Conservation (phyloP, 768 basidiomycete species). For the Galerina sulciceps region DNA sequence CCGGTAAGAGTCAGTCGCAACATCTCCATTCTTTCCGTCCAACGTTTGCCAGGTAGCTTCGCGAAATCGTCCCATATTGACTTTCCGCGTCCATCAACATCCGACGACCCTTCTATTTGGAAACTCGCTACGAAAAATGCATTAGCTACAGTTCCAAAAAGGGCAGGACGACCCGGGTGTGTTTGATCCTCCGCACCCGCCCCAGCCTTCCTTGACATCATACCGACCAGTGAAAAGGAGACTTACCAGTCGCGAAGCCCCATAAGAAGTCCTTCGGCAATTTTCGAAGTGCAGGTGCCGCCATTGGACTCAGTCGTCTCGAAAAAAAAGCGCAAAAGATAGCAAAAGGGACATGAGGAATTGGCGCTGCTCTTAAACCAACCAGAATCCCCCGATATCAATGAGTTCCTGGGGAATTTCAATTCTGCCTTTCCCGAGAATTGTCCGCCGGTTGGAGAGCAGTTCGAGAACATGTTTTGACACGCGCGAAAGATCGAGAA, state of each 20-base stretch:
- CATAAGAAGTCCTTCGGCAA: conserved; percentile 67
- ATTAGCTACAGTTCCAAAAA: conserved; percentile 4
- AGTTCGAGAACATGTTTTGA: conserved; percentile 28
- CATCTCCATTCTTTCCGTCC: conserved; percentile 70
- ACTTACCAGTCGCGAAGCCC: conserved; percentile 72
- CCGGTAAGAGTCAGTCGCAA: conserved; percentile 73
- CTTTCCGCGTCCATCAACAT: conserved; percentile 63
- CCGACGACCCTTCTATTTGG: conserved; percentile 74
- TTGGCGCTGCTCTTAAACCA: conserved; percentile 41
- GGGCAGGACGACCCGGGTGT: background rate
- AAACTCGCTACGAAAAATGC: conserved; percentile 52
- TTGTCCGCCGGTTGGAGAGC: conserved; percentile 43
- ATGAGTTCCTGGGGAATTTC: conserved; percentile 42
- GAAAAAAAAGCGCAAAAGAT: conserved; percentile 29
- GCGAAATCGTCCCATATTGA: conserved; percentile 81
- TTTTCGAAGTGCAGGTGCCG: conserved; percentile 37
- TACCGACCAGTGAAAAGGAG: conserved; percentile 5
- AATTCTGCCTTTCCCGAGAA: conserved; percentile 45
- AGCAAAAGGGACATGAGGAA: conserved; percentile 30
- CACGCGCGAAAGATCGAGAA: conserved; percentile 23
- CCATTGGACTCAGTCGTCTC: conserved; percentile 29
- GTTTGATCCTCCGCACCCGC: background rate
- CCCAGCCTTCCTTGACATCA: background rate
- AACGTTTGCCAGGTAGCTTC: conserved; percentile 66
- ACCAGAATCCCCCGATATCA: conserved; percentile 46